These are phyloP conservation scores for Magnolia officinalis DNA, from an alignment of 164 flowering plant genomes.

Conservation along the genomic window DNA sequence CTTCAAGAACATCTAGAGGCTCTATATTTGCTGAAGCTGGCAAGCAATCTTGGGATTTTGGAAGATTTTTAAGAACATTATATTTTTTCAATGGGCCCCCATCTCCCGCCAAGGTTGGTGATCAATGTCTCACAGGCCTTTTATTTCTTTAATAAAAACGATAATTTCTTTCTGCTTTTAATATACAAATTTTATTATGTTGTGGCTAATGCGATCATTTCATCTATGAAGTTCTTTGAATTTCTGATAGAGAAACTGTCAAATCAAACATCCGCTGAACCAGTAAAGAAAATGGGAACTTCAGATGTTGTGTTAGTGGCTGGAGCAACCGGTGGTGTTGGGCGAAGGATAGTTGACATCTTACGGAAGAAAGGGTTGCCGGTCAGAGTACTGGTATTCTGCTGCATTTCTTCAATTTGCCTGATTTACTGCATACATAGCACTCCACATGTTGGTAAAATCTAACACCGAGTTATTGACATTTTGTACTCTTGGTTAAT, in stretches of 20 bases:
- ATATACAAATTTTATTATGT: not conserved
- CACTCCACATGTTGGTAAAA: not conserved
- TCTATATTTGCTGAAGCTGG: conserved; percentile 45
- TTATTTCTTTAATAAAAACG: not conserved
- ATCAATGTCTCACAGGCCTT: conserved; percentile 3
- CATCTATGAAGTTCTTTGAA: conserved; percentile 59
- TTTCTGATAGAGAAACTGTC: conserved; percentile 60
- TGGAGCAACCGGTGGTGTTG: conserved; percentile 98
- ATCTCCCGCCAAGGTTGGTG: conserved; percentile 77
- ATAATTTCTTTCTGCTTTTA: not conserved
- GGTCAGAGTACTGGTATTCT: conserved; percentile 74
- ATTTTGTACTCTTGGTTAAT: not conserved
- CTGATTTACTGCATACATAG: conserved; percentile 1
- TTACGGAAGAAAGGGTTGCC: conserved; percentile 70
- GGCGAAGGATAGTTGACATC: conserved; percentile 83
- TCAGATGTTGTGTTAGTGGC: conserved; percentile 70
- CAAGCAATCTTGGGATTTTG: conserved; percentile 78
- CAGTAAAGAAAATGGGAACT: conserved; percentile 54
- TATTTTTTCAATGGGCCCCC: conserved; percentile 90
- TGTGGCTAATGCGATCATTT: conserved; percentile 24
- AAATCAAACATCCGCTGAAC: conserved; percentile 46
- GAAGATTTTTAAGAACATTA: conserved; percentile 79
- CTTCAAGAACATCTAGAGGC: conserved; percentile 31
- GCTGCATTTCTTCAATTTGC: not conserved
- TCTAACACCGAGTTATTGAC: not conserved